Base-by-base conservation (phyloP, 768 basidiomycete species). In the Rhizopogon salebrosus region DNA sequence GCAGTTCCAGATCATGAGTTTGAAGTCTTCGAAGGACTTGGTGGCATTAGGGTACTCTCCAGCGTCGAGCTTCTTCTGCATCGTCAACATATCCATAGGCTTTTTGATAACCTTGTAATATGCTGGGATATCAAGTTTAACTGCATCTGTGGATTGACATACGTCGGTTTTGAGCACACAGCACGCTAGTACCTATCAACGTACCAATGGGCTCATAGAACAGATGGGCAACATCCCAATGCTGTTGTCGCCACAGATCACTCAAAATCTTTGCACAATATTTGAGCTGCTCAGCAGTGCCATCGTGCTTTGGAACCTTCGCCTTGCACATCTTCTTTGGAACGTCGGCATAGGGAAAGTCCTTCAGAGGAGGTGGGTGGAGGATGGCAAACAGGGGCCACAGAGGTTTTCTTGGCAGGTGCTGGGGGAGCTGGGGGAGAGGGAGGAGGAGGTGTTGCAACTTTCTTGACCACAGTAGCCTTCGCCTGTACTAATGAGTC, bases 51-150 rank as follows among this genome's bases (percentile, higher is more conserved):
- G n/a, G n/a, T n/a, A n/a, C n/a, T 87, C 83, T 48, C 79, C 75
- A 34, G 74, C 75, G 38, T 93, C 89, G 43, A 99, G 76, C 70
- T 94, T 95, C 67, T 74, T 80, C 59, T 84, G 83, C 76, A 99
- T 94, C 8, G 90, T 93, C 10, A 82, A 79, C 54, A 99, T 66
- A 67, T 99, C 97, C 92, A 99, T 98, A 4, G 97, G 97, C 62
- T 83, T 85, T 76, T 94, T 95, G 66, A 99, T 77, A 59, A 95
- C 72, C 69, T 85, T 89, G 2, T 84, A 83, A 68, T 99, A 99
- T n/a, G 79, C 75, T 0, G 94, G 95, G 42, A 98, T 79, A 29
- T 85, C 80, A 58, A 94, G 76, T 61, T 80, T 82, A 38, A 84
- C 73, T 71, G 85, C 84, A 67, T 97, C 94, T 94, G 56, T n/a